A percentile compares a stretch with the other conserved stretches of the same genome.
phyloP scores from a whole-genome alignment of 2,329 filamentous ascomycete genomes.

The Trichoderma pleuroti region DNA sequence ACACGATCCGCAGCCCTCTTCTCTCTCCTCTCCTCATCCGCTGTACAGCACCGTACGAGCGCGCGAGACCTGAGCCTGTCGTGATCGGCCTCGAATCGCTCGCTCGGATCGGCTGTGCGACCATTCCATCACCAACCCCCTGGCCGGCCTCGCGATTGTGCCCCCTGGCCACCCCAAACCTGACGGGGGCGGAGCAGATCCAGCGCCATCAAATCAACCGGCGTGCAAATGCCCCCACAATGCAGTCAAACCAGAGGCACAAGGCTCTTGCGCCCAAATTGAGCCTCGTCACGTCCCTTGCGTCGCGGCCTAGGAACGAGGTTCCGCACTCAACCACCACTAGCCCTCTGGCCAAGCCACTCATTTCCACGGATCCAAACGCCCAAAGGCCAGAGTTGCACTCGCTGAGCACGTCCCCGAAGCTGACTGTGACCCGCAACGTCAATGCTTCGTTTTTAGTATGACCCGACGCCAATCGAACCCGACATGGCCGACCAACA shows the following conservation, averaged over 20 bases:
- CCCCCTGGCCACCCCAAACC: conserved; percentile 4
- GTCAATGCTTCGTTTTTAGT: conserved; percentile 29
- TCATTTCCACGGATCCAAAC: conserved; percentile 18
- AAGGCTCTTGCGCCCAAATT: conserved; percentile 11
- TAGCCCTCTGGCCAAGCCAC: conserved; percentile 19
- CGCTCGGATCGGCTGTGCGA: conserved; percentile 1
- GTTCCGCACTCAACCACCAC: conserved; percentile 17
- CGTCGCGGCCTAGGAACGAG: conserved; percentile 18
- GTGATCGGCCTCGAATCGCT: background rate
- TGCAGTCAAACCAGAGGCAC: conserved; percentile 14
- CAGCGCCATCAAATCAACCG: conserved; percentile 14
- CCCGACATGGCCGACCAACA: conserved; percentile 29
- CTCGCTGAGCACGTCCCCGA: conserved; percentile 16
- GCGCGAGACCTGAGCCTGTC: background rate
- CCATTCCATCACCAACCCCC: background rate
- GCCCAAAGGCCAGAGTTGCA: conserved; percentile 16
- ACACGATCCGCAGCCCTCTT: background rate
- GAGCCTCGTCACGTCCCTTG: conserved; percentile 20
- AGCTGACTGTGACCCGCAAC: conserved; percentile 19
- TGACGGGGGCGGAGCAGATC: conserved; percentile 19
- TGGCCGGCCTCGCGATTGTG: background rate
- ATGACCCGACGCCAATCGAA: conserved; percentile 22
- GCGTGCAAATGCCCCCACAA: conserved; percentile 13
- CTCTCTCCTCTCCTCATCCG: background rate
- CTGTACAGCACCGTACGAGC: background rate